Conservation (phyloP, 148 eudicot genomes). For the Camellia granthamiana region DNA sequence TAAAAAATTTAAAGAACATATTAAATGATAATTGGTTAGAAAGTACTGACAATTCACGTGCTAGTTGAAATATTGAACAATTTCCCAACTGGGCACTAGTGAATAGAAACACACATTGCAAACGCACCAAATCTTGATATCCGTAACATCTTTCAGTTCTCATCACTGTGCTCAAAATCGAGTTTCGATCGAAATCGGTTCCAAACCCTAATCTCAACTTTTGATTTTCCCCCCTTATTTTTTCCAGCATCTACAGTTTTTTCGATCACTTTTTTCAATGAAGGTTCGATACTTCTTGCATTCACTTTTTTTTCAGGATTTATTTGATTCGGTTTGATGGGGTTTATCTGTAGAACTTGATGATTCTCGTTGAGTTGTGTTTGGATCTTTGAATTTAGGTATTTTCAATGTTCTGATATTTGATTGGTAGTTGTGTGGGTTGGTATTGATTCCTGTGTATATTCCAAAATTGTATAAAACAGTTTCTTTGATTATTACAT, state of each 20-base stretch:
- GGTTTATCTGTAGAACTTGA: background rate
- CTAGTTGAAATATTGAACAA: no score
- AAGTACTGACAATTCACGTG: no score
- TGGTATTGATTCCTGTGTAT: constrained; percentile 8
- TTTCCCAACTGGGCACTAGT: no score
- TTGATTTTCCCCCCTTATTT: background rate
- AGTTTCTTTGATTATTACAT: background rate
- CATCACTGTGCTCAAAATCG: no score
- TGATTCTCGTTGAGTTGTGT: background rate
- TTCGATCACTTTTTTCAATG: background rate
- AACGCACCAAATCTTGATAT: no score
- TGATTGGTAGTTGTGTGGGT: background rate
- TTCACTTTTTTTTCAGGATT: background rate
- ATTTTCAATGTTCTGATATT: background rate
- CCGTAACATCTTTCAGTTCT: no score
- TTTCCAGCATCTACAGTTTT: background rate
- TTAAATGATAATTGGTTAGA: no score
- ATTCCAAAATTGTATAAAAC: background rate
- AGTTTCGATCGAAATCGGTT: no score
- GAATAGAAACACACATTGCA: no score
- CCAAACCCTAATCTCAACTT: background rate
- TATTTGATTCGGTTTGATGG: background rate
- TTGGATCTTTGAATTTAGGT: constrained; percentile 4
- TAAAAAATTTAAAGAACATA: no score
- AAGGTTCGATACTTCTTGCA: background rate